These are phyloP conservation scores for Suhomyces emberorum DNA, from an alignment of 805 yeast genomes.

Conservation along the genomic window DNA sequence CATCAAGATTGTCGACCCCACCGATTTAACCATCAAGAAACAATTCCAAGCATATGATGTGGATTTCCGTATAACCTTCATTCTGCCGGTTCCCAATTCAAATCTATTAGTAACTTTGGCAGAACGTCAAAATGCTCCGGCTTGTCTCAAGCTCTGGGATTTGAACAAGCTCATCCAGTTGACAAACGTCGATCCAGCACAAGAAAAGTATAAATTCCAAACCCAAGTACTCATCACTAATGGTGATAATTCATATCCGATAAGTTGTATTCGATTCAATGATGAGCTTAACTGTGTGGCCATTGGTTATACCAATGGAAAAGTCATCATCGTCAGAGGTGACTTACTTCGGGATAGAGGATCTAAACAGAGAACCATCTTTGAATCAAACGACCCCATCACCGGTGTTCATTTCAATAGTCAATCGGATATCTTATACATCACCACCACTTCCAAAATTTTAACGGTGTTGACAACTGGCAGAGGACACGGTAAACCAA, in stretches of 20 bases:
- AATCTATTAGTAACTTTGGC: slow-evolving; percentile 67
- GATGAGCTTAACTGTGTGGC: slow-evolving; percentile 61
- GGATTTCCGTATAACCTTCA: slow-evolving; percentile 60
- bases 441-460: slow-evolving; percentile 71
- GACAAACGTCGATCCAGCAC: slow-evolving; percentile 18
- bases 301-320: slow-evolving; percentile 81
- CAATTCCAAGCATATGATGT: slow-evolving; percentile 63
- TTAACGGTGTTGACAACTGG: slow-evolving; percentile 76
- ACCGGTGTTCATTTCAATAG: slow-evolving; percentile 68
- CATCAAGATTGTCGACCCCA: slow-evolving; percentile 53
- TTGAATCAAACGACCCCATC: slow-evolving; percentile 73
- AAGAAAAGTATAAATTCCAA: slow-evolving; percentile 44
- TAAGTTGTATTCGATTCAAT: slow-evolving; percentile 60
- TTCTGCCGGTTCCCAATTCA: slow-evolving; percentile 47
- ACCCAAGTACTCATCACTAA: slow-evolving; percentile 62
- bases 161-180: slow-evolving; percentile 46
- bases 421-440: slow-evolving; percentile 52
- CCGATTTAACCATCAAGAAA: slow-evolving; percentile 42
- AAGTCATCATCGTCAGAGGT: slow-evolving; percentile 78
- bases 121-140: slow-evolving; percentile 69
- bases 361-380: slow-evolving; percentile 77
- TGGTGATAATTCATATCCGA: slow-evolving; percentile 75
- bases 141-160: slow-evolving; percentile 71
- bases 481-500: slow-evolving; percentile 65
- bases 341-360: slow-evolving; percentile 88